Evolutionary conservation across 495 filamentous ascomycete genomes (phyloP).

Genomic region (Penicillium fimorum): DNA sequence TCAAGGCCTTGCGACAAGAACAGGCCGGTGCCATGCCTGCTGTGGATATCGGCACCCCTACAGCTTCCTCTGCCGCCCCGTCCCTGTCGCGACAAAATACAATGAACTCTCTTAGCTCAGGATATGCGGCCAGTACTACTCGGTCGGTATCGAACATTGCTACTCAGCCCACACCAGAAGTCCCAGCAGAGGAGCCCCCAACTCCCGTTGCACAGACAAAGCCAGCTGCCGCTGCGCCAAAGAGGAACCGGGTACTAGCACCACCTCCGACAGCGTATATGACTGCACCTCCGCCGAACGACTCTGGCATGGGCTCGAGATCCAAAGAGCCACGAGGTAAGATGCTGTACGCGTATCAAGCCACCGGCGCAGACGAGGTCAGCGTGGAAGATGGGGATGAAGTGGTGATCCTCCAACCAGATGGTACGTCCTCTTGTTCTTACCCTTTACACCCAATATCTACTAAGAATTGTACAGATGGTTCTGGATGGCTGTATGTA

Average conservation of each 20-base stretch:
- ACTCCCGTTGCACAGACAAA: conserved; percentile 36
- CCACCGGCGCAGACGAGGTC: conserved; percentile 74
- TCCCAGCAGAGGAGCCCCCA: conserved; percentile 35
- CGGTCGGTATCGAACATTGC: conserved; percentile 65
- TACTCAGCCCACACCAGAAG: conserved; percentile 35
- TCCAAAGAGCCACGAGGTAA: conserved; percentile 68
- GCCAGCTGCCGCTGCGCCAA: conserved; percentile 31
- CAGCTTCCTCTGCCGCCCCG: conserved; percentile 41
- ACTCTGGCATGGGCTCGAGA: conserved; percentile 21
- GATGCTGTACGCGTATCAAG: conserved; percentile 86
- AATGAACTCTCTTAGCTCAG: conserved; percentile 89
- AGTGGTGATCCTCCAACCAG: conserved; percentile 76
- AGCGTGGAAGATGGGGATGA: conserved; percentile 74
- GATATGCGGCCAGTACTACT: conserved; percentile 76
- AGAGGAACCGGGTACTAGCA: conserved; percentile 73
- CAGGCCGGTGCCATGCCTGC: conserved; percentile 60
- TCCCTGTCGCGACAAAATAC: conserved; percentile 78
- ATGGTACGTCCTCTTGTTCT: conserved; percentile 60
- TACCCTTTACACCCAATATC: conserved; percentile 1
- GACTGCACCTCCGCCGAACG: conserved; percentile 54
- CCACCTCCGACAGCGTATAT: conserved; percentile 83
- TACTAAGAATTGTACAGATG: conserved; percentile 55
- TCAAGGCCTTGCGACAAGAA: conserved; percentile 79
- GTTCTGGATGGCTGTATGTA: conserved; percentile 87
- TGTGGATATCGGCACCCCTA: conserved; percentile 36